Base-by-base conservation (phyloP, 495 filamentous ascomycete genomes). In the Penicillium chermesinum region DNA sequence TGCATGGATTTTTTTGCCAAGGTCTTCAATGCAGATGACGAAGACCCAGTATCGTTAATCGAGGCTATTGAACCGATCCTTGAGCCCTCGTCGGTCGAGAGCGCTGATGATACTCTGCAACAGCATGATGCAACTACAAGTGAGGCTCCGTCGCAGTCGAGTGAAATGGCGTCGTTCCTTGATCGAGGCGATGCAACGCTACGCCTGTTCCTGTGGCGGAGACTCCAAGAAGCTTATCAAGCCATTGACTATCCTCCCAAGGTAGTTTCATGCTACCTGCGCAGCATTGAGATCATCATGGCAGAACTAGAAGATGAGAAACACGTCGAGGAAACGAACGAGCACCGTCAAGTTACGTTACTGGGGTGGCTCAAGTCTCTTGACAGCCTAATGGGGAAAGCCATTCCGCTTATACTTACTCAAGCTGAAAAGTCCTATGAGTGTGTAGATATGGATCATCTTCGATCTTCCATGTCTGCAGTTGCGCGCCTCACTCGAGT, bases 1-100 rank as follows among this genome's bases (percentile, higher is more conserved):
- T 97, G 90, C 0, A 90, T 93, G 81, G 94, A 95, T 57, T 97
- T 96, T 66, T 97, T 99, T 67, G 74, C 86, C 49, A 85, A 81
- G 21, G 80, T 99, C 0, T 96, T 96, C 53, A 73, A 71, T 43
- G 64, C 77, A 18, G 74, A 82, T 34, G 67, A 78, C 25, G 79
- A 80, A 30, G 82, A 95, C 57, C 85, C 93, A 0, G 75, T 88
- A 3, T 78, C 81, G 7, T 76, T 95, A 3, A 95, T 99, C 54
- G 89, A 96, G 54, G 93, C 81, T 32, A 72, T 99, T 25, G 94
- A 99, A 55, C 93, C 94, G 1, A 83, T 99, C 13, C 76, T 99
- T 1, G 89, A 94, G 45, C 83, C 84, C 9, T 71, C 80, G 14
- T 81, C 80, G 10, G 76, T 87, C 27, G 60, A 72, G 37, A 59